These are phyloP conservation scores for Hymenotorrendiella dingleyae DNA, from an alignment of 2,329 filamentous ascomycete genomes.

Conservation along the genomic window DNA sequence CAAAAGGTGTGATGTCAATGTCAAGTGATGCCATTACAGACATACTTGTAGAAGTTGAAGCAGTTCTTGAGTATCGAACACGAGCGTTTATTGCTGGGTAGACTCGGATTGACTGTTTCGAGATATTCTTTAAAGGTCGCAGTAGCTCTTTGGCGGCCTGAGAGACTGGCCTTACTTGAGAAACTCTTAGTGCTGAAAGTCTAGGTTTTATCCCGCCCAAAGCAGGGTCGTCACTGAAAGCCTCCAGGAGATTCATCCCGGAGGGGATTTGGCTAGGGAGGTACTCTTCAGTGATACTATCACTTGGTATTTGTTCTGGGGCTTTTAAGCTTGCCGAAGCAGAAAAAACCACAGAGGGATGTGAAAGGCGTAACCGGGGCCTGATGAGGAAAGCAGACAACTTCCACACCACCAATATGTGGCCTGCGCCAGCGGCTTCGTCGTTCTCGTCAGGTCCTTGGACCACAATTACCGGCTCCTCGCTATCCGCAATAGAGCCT, in stretches of 20 bases:
- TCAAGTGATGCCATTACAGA: slow-evolving; percentile 66
- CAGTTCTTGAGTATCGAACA: slow-evolving; percentile 64
- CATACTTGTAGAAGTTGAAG: slow-evolving; percentile 46
- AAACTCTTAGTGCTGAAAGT: slow-evolving; percentile 68
- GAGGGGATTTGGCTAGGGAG: slow-evolving; percentile 63
- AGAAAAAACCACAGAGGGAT: slow-evolving; percentile 60
- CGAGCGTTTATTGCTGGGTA: slow-evolving; percentile 67
- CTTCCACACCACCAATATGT: slow-evolving; percentile 55
- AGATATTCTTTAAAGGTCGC: slow-evolving; percentile 58
- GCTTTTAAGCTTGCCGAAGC: slow-evolving; percentile 56
- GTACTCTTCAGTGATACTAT: slow-evolving; percentile 51
- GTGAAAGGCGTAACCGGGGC: slow-evolving; percentile 59
- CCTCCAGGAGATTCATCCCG: slow-evolving; percentile 70
- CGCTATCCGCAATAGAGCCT: slow-evolving; percentile 43
- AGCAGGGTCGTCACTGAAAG: slow-evolving; percentile 61
- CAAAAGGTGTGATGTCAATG: slow-evolving; percentile 66
- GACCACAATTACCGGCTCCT: slow-evolving; percentile 44
- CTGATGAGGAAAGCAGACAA: slow-evolving; percentile 50
- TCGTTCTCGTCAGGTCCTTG: slow-evolving; percentile 37
- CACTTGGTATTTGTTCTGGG: slow-evolving; percentile 36
- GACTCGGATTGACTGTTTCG: slow-evolving; percentile 56
- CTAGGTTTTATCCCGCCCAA: slow-evolving; percentile 54
- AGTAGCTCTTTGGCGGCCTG: slow-evolving; percentile 52
- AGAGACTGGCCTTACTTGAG: slow-evolving; percentile 64
- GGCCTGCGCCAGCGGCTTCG: slow-evolving; percentile 29